phyloP scores from a whole-genome alignment of 2,329 filamentous ascomycete species.

The Camillea tinctor region DNA sequence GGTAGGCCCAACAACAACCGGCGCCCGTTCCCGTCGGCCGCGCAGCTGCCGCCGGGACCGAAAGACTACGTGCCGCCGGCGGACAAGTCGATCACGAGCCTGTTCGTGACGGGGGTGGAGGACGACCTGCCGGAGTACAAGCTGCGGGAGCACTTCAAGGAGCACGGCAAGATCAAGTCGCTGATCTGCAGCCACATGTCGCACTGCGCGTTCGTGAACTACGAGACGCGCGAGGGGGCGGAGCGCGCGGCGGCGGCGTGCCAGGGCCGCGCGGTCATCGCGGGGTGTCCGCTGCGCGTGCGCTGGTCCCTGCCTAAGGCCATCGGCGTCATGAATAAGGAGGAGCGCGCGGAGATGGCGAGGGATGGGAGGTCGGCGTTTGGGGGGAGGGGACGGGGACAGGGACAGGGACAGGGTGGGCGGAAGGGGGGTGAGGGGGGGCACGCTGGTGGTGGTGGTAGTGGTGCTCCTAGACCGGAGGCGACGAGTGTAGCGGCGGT shows the following conservation, averaged over 20 bases:
- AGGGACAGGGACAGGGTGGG: slow-evolving; percentile 31
- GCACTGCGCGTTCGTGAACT: slow-evolving; percentile 97
- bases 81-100: slow-evolving; percentile 83
- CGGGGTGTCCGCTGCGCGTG: slow-evolving; percentile 84
- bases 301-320: slow-evolving; percentile 93
- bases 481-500: slow-evolving; percentile 46
- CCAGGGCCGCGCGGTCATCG: slow-evolving; percentile 84
- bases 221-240: slow-evolving; percentile 77
- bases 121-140: slow-evolving; percentile 94
- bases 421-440: slow-evolving; percentile 31
- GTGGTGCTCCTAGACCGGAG: slow-evolving; percentile 26
- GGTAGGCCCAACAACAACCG: slow-evolving; percentile 26
- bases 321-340: slow-evolving; percentile 85
- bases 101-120: slow-evolving; percentile 94
- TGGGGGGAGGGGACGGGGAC: slow-evolving; percentile 39
- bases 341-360: slow-evolving; percentile 78
- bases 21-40: slow-evolving; percentile 65
- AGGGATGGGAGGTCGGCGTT: slow-evolving; percentile 69
- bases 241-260: slow-evolving; percentile 83
- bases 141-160: slow-evolving; percentile 84
- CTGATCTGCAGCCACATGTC: slow-evolving; percentile 95
- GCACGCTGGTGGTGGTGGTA: too few species aligned
- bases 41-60: slow-evolving; percentile 74
- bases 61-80: slow-evolving; percentile 83
- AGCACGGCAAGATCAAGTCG: slow-evolving; percentile 86